Evolutionary conservation across 2,329 filamentous ascomycete genomes (phyloP), one percentile per base, ranked within the genome.

Genomic region (Trichoderma guizhouense): DNA sequence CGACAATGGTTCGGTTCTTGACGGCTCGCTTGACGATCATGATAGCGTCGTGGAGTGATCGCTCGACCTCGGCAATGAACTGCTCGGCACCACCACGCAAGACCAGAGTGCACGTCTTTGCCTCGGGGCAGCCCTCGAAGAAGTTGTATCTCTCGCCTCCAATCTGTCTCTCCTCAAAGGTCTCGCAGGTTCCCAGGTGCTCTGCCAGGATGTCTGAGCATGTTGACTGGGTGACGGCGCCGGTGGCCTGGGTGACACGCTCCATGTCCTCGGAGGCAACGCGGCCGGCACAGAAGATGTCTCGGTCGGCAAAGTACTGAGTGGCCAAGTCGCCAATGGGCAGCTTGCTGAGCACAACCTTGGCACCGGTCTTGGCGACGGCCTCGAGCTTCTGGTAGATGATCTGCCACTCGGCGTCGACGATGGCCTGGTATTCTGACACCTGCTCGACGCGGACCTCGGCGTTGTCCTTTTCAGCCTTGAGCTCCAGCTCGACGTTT

Each of bases 11-110:
- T 79, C 92, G 92, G 87, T 98, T 97, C 86, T 93, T 94, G 83
- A 98, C 94, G 32, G 96, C 94, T 74, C 97, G 94, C 90, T 98
- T 98, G 80, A 99, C 96, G 79, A 99, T 97, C 96, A 99, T 99
- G 84, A 99, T 98, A 77, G 96, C 96, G 79, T 99, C 96, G 86
- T 99, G 96, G 76, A 99, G 89, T 80, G 94, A 97, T 75, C 96
- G 93, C 86, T 99, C 96, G 2, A 98, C 96, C 83, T 99, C 96
- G 72, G 96, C 96, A 78, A 99, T 99, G 85, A 99, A 99, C 82
- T 99, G 96, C 86, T 99, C 96, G 43, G 96, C 96, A 75, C 96
- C 96, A 79, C 96, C 96, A 79, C 96, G 93, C 74, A 99, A 91
- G 53, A 99, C 91, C 24, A 99, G 87, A 11, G 96, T 99, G 87